Percentiles rank a stretch among this genome's conserved stretches.
Conservation (phyloP, 2,329 filamentous ascomycete genomes). For the Aureobasidium leucospermi region DNA sequence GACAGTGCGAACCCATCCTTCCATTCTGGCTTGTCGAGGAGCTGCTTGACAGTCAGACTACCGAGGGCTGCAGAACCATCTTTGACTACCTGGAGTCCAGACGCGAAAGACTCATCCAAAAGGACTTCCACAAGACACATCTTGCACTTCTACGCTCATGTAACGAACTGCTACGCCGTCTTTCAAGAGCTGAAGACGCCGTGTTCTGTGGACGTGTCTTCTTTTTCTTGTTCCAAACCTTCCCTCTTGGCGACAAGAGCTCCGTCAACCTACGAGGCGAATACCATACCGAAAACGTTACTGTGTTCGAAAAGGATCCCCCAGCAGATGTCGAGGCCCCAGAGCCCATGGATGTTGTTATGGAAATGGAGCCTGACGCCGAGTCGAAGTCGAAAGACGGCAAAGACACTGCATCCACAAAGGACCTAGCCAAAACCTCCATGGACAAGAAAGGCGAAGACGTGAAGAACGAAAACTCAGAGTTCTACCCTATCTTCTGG, state of each 20-base stretch:
- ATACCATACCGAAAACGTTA: conserved; percentile 93
- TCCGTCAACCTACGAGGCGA: conserved; percentile 94
- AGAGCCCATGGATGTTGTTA: conserved; percentile 13
- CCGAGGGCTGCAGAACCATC: conserved; percentile 79
- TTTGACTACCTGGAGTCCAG: conserved; percentile 95
- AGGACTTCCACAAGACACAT: conserved; percentile 73
- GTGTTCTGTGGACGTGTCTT: conserved; percentile 97
- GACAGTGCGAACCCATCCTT: conserved; percentile 65
- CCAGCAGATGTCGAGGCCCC: neutral
- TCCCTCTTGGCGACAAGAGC: conserved; percentile 91
- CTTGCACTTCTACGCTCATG: conserved; percentile 87
- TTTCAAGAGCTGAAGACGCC: conserved; percentile 94
- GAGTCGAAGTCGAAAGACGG: conserved; percentile 18
- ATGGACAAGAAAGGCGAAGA: conserved; percentile 32
- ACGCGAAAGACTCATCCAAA: conserved; percentile 76
- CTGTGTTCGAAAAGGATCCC: conserved; percentile 58
- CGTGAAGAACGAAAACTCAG: conserved; percentile 54
- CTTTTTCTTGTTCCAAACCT: conserved; percentile 97
- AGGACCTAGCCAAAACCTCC: conserved; percentile 17
- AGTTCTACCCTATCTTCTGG: conserved; percentile 90
- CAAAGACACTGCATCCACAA: conserved; percentile 13
- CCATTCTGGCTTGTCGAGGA: conserved; percentile 91
- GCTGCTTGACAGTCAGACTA: conserved; percentile 90
- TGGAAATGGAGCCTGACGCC: conserved; percentile 25
- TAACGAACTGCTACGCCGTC: conserved; percentile 85